Conservation (phyloP, 176 grass and related monocot species). For the Cymbopogon citratus region DNA sequence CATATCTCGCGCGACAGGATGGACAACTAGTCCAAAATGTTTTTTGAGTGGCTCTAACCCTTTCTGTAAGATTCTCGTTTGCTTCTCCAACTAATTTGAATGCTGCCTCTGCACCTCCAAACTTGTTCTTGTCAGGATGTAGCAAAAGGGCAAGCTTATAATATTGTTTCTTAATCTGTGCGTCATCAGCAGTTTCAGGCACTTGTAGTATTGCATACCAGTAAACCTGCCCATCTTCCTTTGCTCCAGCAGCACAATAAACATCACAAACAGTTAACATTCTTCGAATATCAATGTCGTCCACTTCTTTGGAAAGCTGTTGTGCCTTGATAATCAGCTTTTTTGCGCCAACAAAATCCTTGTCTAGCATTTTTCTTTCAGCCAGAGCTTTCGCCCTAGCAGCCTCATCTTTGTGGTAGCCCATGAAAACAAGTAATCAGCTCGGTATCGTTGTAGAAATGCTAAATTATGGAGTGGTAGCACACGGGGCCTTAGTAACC, state of each 20-base stretch:
- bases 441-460: neutral
- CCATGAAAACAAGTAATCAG: slow-evolving; percentile 39
- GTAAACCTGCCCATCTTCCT: slow-evolving; percentile 58
- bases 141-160: slow-evolving; percentile 77
- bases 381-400: slow-evolving; percentile 66
- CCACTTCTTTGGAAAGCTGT: slow-evolving; percentile 52
- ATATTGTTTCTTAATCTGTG: slow-evolving; percentile 68
- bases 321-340: slow-evolving; percentile 67
- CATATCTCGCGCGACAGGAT: slow-evolving; percentile 67
- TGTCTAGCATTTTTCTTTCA: slow-evolving; percentile 54
- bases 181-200: slow-evolving; percentile 49
- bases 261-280: slow-evolving; percentile 84
- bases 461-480: neutral
- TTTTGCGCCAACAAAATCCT: slow-evolving; percentile 60
- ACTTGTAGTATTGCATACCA: slow-evolving; percentile 86
- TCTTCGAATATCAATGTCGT: slow-evolving; percentile 42
- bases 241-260: slow-evolving; percentile 51
- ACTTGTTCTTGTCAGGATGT: slow-evolving; percentile 2
- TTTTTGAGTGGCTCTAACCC: slow-evolving; percentile 11
- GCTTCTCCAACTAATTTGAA: too few relatives aligned
- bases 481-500: neutral
- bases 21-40: slow-evolving; percentile 49
- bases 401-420: slow-evolving; percentile 90
- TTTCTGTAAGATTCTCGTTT: too few relatives aligned
- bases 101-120: too few relatives aligned